Percentiles rank a stretch among this genome's conserved stretches.
These are phyloP conservation scores for Malbranchea cinnamomea DNA, from an alignment of 2,329 filamentous ascomycete genomes.

Conservation along the genomic window DNA sequence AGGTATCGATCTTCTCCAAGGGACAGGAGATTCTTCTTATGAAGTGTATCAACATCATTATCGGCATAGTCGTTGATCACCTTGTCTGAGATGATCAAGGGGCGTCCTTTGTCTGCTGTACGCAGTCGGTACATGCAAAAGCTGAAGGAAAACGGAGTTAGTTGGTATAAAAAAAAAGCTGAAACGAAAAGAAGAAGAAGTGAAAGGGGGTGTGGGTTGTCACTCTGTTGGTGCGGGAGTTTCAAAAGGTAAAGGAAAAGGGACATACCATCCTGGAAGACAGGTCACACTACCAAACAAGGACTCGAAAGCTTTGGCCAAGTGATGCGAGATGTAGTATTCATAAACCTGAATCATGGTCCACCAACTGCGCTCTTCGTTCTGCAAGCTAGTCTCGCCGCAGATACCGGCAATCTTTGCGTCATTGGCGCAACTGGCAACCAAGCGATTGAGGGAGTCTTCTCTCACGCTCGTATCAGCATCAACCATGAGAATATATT, in stretches of 20 bases:
- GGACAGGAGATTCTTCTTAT: constrained; percentile 85
- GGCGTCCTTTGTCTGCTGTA: constrained; percentile 85
- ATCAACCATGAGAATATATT: constrained; percentile 94
- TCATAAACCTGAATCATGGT: constrained; percentile 99
- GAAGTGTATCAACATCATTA: constrained; percentile 80
- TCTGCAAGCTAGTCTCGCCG: constrained; percentile 89
- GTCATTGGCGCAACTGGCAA: constrained; percentile 84
- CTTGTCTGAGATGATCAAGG: constrained; percentile 80
- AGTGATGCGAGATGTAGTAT: constrained; percentile 96
- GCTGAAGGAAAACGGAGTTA: constrained; percentile 41
- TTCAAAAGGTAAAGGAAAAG: background rate
- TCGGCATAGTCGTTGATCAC: constrained; percentile 81
- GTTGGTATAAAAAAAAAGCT: constrained; percentile 1
- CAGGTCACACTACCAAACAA: constrained; percentile 96
- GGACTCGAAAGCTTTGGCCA: constrained; percentile 94
- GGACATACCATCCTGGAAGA: constrained; percentile 89
- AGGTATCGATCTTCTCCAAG: constrained; percentile 95
- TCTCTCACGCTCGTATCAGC: constrained; percentile 90
- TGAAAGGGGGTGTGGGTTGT: too few relatives aligned
- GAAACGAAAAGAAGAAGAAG: too few relatives aligned
- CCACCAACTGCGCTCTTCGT: constrained; percentile 92
- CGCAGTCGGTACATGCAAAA: constrained; percentile 98
- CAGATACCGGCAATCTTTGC: constrained; percentile 95
- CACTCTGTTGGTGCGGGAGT: too few relatives aligned
- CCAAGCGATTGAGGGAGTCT: constrained; percentile 81